These are phyloP conservation scores for Protomyces macrosporus DNA, from an alignment of 1,139 yeast genomes.

Conservation along the genomic window DNA sequence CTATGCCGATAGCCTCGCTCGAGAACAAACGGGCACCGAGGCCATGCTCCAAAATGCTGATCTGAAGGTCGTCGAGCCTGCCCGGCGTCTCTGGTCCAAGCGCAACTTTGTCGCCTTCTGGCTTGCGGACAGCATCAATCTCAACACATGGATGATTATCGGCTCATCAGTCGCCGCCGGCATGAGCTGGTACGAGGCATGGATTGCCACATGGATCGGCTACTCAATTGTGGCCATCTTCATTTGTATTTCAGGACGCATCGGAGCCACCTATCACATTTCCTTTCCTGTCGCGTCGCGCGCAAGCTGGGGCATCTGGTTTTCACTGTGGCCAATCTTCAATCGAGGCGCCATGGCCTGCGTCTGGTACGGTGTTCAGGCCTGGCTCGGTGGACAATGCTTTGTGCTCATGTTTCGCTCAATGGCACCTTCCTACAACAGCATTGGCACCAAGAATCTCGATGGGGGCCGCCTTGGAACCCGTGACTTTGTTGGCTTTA, in stretches of 20 bases:
- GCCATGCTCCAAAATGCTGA: conserved; percentile 23
- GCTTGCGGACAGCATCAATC: conserved; percentile 53
- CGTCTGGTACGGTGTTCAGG: conserved; percentile 42
- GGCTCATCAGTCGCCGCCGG: conserved; percentile 35
- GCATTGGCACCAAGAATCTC: conserved; percentile 41
- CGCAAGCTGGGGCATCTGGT: conserved; percentile 40
- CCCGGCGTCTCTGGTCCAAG: conserved; percentile 28
- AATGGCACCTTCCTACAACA: conserved; percentile 41
- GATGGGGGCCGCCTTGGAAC: conserved; percentile 41
- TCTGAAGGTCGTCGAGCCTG: conserved; percentile 15
- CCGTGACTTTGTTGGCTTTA: conserved; percentile 40
- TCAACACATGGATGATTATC: conserved; percentile 77
- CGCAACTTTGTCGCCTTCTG: conserved; percentile 31
- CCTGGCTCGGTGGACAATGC: conserved; percentile 35
- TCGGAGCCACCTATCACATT: conserved; percentile 42
- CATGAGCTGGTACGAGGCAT: conserved; percentile 40
- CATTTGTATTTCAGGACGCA: conserved; percentile 40
- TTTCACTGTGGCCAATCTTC: conserved; percentile 40
- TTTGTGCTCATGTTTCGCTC: conserved; percentile 33
- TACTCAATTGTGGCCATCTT: conserved; percentile 40
- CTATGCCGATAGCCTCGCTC: conserved; percentile 14
- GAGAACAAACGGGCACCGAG: conserved; percentile 14
- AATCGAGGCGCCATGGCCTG: conserved; percentile 41
- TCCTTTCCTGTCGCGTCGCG: conserved; percentile 42
- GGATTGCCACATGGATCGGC: conserved; percentile 39